These are phyloP conservation scores for Xylariaceae sp. DNA, from an alignment of 2,329 filamentous ascomycete species.

Conservation along the genomic window DNA sequence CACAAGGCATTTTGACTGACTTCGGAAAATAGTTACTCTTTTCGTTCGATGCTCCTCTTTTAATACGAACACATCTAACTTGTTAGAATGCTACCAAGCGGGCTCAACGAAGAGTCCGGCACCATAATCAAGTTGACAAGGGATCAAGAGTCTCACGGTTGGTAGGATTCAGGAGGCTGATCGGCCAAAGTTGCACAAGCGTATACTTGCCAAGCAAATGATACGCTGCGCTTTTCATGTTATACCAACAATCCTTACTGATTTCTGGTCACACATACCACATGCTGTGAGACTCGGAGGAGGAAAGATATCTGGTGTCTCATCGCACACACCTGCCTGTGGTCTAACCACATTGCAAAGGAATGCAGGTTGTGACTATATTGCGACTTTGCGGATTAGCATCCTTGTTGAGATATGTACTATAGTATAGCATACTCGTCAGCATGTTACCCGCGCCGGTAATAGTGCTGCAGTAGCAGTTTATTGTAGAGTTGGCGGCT, in stretches of 20 bases:
- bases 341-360: conserved; percentile 3
- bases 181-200: conserved; percentile 4
- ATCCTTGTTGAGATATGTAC: conserved; percentile 11
- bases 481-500: no score
- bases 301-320: neutral
- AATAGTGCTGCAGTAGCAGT: no score
- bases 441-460: conserved; percentile 5
- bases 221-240: no score
- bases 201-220: no score
- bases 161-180: neutral
- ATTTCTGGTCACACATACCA: neutral
- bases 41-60: neutral
- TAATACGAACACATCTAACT: neutral
- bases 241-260: neutral
- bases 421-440: no score
- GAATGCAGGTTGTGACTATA: no score
- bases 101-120: neutral
- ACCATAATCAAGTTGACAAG: neutral
- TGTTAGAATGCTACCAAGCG: neutral
- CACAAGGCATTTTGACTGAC: neutral
- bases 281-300: neutral
- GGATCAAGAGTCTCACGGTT: no score
- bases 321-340: neutral
- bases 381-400: conserved; percentile 4
- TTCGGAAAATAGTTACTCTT: neutral